A percentile compares a stretch with the other conserved stretches of the same genome.
Evolutionary conservation across 2,329 filamentous ascomycete species (phyloP).

Genomic region (Venturia pyrina): DNA sequence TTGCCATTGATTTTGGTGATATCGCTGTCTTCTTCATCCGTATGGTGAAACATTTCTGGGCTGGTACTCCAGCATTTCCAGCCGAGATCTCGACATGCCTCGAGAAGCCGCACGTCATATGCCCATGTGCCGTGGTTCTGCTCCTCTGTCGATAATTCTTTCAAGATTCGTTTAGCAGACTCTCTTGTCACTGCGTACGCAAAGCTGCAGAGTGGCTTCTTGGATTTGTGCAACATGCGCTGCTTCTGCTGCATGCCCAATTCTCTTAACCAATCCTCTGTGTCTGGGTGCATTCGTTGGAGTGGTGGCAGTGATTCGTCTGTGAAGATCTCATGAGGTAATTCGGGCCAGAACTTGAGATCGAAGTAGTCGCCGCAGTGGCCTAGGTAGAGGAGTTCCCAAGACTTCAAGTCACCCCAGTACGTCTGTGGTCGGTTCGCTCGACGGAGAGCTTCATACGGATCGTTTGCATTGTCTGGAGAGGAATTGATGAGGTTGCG

Average conservation of each 20-base stretch:
- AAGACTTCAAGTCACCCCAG: slow-evolving; percentile 22
- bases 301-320: slow-evolving; percentile 24
- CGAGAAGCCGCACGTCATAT: slow-evolving; percentile 29
- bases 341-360: slow-evolving; percentile 26
- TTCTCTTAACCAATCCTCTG: slow-evolving; percentile 24
- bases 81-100: slow-evolving; percentile 27
- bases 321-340: slow-evolving; percentile 33
- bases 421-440: slow-evolving; percentile 18
- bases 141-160: slow-evolving; percentile 21
- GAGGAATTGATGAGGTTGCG: slow-evolving; percentile 17
- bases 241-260: slow-evolving; percentile 21
- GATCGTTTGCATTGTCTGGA: background rate
- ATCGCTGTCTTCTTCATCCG: slow-evolving; percentile 20
- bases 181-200: slow-evolving; percentile 28
- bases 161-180: slow-evolving; percentile 23
- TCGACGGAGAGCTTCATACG: slow-evolving; percentile 12
- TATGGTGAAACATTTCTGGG: slow-evolving; percentile 33
- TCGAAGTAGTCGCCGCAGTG: slow-evolving; percentile 29
- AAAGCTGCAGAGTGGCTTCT: slow-evolving; percentile 31
- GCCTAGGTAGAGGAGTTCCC: slow-evolving; percentile 31
- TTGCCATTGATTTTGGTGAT: slow-evolving; percentile 20
- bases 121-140: slow-evolving; percentile 30
- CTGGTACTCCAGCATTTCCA: slow-evolving; percentile 27
- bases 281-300: slow-evolving; percentile 21
- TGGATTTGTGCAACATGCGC: slow-evolving; percentile 25